These are phyloP conservation scores for Sclerotinia glacialis DNA, from an alignment of 2,329 filamentous ascomycete species.

Conservation along the genomic window DNA sequence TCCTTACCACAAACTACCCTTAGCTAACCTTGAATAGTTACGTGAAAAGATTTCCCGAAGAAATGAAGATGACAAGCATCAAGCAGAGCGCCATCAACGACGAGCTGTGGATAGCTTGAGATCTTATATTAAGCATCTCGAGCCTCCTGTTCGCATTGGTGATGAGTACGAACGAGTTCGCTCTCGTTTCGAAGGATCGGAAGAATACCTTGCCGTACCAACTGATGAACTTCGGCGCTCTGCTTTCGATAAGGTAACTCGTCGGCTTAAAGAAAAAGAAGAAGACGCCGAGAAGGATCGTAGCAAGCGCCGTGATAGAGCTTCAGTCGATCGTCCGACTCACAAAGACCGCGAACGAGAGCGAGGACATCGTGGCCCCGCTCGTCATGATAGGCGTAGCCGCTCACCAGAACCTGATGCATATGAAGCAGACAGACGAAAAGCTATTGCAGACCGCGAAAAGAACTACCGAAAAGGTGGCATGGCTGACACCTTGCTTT, in stretches of 20 bases:
- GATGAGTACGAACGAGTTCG: slow-evolving; percentile 90
- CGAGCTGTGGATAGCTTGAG: slow-evolving; percentile 81
- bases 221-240: slow-evolving; percentile 78
- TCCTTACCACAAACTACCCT: not conserved
- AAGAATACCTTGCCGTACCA: slow-evolving; percentile 80
- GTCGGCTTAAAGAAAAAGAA: slow-evolving; percentile 86
- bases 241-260: slow-evolving; percentile 89
- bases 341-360: slow-evolving; percentile 55
- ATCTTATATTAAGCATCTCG: slow-evolving; percentile 81
- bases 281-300: slow-evolving; percentile 72
- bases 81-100: slow-evolving; percentile 81
- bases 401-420: slow-evolving; percentile 89
- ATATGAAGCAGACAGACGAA: slow-evolving; percentile 92
- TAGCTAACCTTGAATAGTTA: slow-evolving; percentile 50
- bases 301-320: slow-evolving; percentile 56
- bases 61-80: slow-evolving; percentile 77
- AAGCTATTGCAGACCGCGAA: slow-evolving; percentile 90
- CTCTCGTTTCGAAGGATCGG: slow-evolving; percentile 71
- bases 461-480: slow-evolving; percentile 83
- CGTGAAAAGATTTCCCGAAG: slow-evolving; percentile 82
- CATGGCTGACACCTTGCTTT: slow-evolving; percentile 62
- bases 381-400: slow-evolving; percentile 61
- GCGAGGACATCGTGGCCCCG: slow-evolving; percentile 56
- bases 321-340: slow-evolving; percentile 44
- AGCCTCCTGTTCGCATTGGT: slow-evolving; percentile 72